Evolutionary conservation across 1,139 yeast genomes (phyloP).

Genomic region (Debaryomyces udenii): DNA sequence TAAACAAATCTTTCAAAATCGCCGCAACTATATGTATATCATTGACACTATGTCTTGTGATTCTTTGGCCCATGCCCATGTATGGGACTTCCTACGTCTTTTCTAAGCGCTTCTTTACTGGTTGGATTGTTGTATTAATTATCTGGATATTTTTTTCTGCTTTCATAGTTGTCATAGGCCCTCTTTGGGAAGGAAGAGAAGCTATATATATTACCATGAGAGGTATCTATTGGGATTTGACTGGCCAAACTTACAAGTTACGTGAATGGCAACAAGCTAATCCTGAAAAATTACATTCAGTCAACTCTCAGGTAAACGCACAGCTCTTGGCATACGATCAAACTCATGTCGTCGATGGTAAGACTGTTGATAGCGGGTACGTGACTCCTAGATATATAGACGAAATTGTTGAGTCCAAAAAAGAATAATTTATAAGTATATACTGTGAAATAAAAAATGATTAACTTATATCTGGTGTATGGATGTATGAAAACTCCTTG

Average conservation of each 20-base stretch:
- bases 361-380: slow-evolving; percentile 25
- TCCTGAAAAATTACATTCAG: slow-evolving; percentile 73
- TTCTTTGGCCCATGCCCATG: slow-evolving; percentile 90
- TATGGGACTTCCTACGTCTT: slow-evolving; percentile 75
- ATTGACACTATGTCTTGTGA: slow-evolving; percentile 61
- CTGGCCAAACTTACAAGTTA: slow-evolving; percentile 73
- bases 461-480: too few relatives aligned
- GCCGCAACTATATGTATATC: slow-evolving; percentile 59
- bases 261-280: slow-evolving; percentile 71
- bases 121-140: slow-evolving; percentile 78
- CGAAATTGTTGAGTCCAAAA: slow-evolving; percentile 21
- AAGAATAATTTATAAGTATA: neutral
- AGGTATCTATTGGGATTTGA: slow-evolving; percentile 81
- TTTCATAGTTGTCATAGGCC: slow-evolving; percentile 59
- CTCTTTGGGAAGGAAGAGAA: slow-evolving; percentile 67
- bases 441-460: neutral
- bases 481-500: too few relatives aligned
- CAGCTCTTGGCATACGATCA: slow-evolving; percentile 31
- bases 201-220: slow-evolving; percentile 65
- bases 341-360: slow-evolving; percentile 34
- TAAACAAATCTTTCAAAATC: slow-evolving; percentile 54
- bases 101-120: slow-evolving; percentile 72
- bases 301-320: slow-evolving; percentile 57
- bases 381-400: slow-evolving; percentile 30
- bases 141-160: slow-evolving; percentile 69